These are phyloP conservation scores for Cardiospermum halicacabum DNA, from an alignment of 345 rosid species.

Conservation along the genomic window DNA sequence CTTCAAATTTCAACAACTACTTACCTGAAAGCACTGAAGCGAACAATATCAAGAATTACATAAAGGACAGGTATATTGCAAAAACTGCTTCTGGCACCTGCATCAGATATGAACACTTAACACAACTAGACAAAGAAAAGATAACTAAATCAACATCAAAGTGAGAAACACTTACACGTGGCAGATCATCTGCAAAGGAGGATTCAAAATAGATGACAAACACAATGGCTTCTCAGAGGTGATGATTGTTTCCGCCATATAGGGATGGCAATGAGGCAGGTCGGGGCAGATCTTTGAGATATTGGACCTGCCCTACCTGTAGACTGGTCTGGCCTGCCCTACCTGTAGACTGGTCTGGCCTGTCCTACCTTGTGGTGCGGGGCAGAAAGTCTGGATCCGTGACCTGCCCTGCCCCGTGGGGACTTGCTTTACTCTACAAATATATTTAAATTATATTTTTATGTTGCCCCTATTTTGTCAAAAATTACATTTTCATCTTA, in stretches of 20 bases:
- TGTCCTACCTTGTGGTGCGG: too few species aligned
- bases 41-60: slow-evolving; percentile 91
- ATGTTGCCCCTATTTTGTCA: too few species aligned
- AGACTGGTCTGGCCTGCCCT: too few species aligned
- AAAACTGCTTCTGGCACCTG: slow-evolving; percentile 85
- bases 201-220: slow-evolving; percentile 46
- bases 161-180: slow-evolving; percentile 45
- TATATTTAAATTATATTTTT: too few species aligned
- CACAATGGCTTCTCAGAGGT: slow-evolving; percentile 34
- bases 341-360: too few species aligned
- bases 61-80: slow-evolving; percentile 90
- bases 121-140: background rate
- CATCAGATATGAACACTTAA: background rate
- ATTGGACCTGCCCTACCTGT: too few species aligned
- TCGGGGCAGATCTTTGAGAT: too few species aligned
- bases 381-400: too few species aligned
- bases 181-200: slow-evolving; percentile 57
- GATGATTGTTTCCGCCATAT: slow-evolving; percentile 32
- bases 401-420: too few species aligned
- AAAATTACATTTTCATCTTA: too few species aligned
- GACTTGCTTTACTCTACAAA: too few species aligned
- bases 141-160: background rate
- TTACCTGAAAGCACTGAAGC: slow-evolving; percentile 64
- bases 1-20: slow-evolving; percentile 2
- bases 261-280: too few species aligned